Conservation (phyloP, 176 grass and related monocot genomes). For the Pharus latifolius region DNA sequence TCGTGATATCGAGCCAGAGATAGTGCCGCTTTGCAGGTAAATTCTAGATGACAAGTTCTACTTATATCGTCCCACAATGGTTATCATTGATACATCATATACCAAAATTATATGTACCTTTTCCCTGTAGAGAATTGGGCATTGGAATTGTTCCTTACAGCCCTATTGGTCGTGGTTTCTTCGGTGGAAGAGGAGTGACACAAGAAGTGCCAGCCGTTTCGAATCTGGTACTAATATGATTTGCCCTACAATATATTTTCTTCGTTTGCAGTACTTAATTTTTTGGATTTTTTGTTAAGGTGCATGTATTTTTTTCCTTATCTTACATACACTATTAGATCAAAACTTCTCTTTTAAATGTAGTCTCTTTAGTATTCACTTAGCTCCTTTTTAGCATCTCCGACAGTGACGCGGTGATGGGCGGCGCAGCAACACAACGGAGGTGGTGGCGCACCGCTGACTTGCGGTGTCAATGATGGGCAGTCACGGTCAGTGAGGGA, state of each 20-base stretch:
- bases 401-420: too few species aligned
- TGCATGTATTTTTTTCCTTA: not conserved
- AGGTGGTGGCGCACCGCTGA: too few species aligned
- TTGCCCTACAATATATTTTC: not conserved
- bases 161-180: conserved; percentile 70
- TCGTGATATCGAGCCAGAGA: conserved; percentile 70
- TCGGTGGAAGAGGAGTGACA: conserved; percentile 51
- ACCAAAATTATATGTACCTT: not conserved
- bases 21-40: conserved; percentile 82
- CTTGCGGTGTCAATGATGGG: too few species aligned
- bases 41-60: not conserved
- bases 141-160: conserved; percentile 91
- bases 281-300: not conserved
- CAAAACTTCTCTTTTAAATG: too few species aligned
- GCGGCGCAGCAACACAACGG: too few species aligned
- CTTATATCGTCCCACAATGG: not conserved
- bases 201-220: conserved; percentile 40
- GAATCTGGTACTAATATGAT: conserved; percentile 35
- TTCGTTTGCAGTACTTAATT: not conserved
- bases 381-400: too few species aligned
- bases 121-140: conserved; percentile 45
- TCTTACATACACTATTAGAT: too few species aligned
- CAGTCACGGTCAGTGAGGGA: too few species aligned
- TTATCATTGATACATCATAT: not conserved
- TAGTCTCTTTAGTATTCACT: too few species aligned